Evolutionary conservation across 192 early-diverging fungal genomes (phyloP).

Genomic region (Coemansia sp.): DNA sequence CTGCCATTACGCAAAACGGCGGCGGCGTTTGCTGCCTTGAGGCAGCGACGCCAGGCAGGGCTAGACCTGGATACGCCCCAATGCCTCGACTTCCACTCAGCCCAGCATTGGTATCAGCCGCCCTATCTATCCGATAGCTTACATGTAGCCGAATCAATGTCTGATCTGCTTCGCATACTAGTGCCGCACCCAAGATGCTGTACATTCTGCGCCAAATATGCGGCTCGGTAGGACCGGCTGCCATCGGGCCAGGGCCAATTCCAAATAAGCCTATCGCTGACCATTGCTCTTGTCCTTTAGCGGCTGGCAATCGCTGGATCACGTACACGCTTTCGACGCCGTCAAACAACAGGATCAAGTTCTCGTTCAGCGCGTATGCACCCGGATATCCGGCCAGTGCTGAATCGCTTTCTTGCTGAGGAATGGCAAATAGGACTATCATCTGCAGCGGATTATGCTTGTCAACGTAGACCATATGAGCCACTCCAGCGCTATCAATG

Average conservation of each 20-base stretch:
- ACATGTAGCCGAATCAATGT: conserved; percentile 25
- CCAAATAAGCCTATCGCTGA: conserved; percentile 20
- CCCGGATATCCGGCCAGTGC: conserved; percentile 39
- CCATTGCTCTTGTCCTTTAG: conserved; percentile 16
- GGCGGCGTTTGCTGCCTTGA: conserved; percentile 8
- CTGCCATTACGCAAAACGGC: conserved; percentile 33
- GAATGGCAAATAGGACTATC: conserved; percentile 33
- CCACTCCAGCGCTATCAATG: conserved; percentile 14
- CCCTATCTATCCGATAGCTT: conserved; percentile 16
- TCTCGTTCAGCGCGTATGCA: conserved; percentile 16
- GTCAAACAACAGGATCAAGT: conserved; percentile 36
- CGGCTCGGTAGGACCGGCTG: conserved; percentile 24
- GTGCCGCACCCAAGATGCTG: conserved; percentile 23
- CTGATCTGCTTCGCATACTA: background rate
- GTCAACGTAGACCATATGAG: conserved; percentile 25
- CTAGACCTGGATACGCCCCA: background rate
- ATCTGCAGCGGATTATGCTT: background rate
- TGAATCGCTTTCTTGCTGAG: conserved; percentile 6
- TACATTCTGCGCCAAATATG: conserved; percentile 23
- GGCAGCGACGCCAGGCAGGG: background rate
- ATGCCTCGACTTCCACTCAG: background rate
- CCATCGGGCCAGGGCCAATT: conserved; percentile 31
- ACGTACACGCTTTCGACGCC: conserved; percentile 37
- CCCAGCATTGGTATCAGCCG: background rate
- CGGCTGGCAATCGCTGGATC: conserved; percentile 1